A percentile compares a stretch with the other conserved stretches of the same genome.
phyloP scores from a whole-genome alignment of 2,329 filamentous ascomycete species.

The Botryotinia convoluta region DNA sequence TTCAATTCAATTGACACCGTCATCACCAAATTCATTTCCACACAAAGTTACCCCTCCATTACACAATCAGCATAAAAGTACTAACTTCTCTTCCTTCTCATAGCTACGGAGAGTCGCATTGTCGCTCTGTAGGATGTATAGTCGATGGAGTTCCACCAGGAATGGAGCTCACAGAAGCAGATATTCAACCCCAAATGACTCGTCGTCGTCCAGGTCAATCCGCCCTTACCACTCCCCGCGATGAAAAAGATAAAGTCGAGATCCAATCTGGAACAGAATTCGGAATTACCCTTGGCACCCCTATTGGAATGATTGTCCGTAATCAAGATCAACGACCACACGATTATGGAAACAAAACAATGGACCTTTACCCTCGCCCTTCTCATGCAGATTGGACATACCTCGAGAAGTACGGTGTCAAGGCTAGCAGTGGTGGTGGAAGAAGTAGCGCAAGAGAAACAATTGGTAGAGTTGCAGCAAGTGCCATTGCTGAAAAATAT shows the following conservation, averaged over 20 bases:
- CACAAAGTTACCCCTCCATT: slow-evolving; percentile 3
- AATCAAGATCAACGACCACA: slow-evolving; percentile 92
- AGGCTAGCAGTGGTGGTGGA: slow-evolving; percentile 86
- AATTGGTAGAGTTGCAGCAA: slow-evolving; percentile 87
- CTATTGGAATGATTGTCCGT: slow-evolving; percentile 80
- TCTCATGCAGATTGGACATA: slow-evolving; percentile 97
- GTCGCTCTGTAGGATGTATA: slow-evolving; percentile 89
- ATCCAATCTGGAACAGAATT: slow-evolving; percentile 93
- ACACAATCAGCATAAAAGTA: neutral
- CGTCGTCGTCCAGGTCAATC: slow-evolving; percentile 86
- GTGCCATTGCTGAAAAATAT: slow-evolving; percentile 92
- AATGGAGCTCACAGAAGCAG: slow-evolving; percentile 77
- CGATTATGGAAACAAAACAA: slow-evolving; percentile 87
- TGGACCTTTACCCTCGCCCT: slow-evolving; percentile 87
- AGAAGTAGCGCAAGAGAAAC: slow-evolving; percentile 92
- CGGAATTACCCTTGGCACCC: slow-evolving; percentile 85
- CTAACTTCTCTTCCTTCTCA: slow-evolving; percentile 10
- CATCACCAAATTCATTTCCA: neutral
- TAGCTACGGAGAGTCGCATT: slow-evolving; percentile 79
- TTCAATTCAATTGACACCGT: slow-evolving; percentile 17
- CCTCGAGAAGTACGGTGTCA: slow-evolving; percentile 93
- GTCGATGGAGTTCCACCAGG: slow-evolving; percentile 90
- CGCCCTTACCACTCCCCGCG: slow-evolving; percentile 83
- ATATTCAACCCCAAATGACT: slow-evolving; percentile 94
- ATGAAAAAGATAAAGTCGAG: slow-evolving; percentile 87